Percentiles rank a stretch among this genome's conserved stretches.
Conservation (phyloP, 1,139 yeast species). For the Yamadazyma atlantica region DNA sequence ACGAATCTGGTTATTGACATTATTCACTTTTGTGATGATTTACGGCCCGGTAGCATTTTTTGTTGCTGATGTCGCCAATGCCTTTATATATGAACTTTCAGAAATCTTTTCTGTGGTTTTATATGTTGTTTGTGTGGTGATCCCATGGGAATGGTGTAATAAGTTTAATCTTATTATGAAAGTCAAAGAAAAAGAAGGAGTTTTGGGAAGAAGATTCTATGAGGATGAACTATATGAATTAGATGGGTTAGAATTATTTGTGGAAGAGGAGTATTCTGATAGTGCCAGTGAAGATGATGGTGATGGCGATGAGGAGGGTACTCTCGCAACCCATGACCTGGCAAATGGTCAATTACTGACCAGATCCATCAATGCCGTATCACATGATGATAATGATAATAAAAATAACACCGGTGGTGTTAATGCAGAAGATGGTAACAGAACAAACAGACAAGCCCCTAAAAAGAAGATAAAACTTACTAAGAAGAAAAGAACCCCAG, state of each 20-base stretch:
- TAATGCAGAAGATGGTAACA: not conserved
- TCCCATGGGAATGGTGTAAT: constrained; percentile 90
- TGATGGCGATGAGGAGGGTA: constrained; percentile 5
- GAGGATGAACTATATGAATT: constrained; percentile 61
- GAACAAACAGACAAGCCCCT: not conserved
- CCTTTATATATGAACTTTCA: constrained; percentile 70
- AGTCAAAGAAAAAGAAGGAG: constrained; percentile 72
- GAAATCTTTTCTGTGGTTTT: constrained; percentile 72
- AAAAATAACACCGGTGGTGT: not conserved
- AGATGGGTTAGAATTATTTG: constrained; percentile 43
- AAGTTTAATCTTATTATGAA: constrained; percentile 60
- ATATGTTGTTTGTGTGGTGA: constrained; percentile 70
- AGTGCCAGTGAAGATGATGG: constrained; percentile 13
- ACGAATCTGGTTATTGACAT: constrained; percentile 54
- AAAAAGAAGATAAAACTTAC: constrained; percentile 2
- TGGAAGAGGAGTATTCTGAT: constrained; percentile 30
- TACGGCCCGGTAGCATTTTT: constrained; percentile 72
- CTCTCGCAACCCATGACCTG: too few relatives aligned
- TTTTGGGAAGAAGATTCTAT: constrained; percentile 74
- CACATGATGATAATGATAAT: too few relatives aligned
- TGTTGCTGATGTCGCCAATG: constrained; percentile 72
- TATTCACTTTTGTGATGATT: constrained; percentile 58
- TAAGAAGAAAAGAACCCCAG: not conserved
- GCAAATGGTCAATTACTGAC: too few relatives aligned
- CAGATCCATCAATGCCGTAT: too few relatives aligned